These are phyloP conservation scores for Clonostachys rosea DNA, from an alignment of 2,329 filamentous ascomycete species.

Conservation along the genomic window DNA sequence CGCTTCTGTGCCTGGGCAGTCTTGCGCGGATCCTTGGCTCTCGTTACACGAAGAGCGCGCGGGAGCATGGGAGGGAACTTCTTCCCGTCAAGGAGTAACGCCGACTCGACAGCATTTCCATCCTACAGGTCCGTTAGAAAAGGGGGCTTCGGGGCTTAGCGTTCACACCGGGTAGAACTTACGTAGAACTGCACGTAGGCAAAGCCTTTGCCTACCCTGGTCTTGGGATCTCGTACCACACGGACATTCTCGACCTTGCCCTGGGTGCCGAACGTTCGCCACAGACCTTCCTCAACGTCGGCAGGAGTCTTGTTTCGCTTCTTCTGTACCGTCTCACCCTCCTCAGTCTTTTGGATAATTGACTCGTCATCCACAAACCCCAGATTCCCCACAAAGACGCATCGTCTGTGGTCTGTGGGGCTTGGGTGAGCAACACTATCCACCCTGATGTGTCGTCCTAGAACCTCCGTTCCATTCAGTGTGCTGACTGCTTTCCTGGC, in stretches of 20 bases:
- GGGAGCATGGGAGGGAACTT: constrained; percentile 94
- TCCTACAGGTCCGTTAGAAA: constrained; percentile 42
- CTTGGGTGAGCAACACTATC: constrained; percentile 88
- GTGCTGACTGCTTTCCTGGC: constrained; percentile 71
- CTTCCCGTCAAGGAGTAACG: constrained; percentile 82
- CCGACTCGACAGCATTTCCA: constrained; percentile 83
- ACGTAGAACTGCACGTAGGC: constrained; percentile 94
- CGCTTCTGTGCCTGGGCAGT: constrained; percentile 41
- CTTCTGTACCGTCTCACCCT: constrained; percentile 63
- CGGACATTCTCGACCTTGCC: constrained; percentile 91
- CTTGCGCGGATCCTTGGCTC: constrained; percentile 72
- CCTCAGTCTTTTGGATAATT: constrained; percentile 58
- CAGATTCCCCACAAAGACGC: constrained; percentile 93
- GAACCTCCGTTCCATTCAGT: constrained; percentile 79
- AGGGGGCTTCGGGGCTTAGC: not conserved
- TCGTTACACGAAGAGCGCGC: constrained; percentile 76
- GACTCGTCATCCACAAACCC: constrained; percentile 94
- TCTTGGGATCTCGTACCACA: constrained; percentile 83
- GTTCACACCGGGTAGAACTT: constrained; percentile 15
- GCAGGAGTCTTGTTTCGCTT: constrained; percentile 71
- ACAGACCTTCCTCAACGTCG: constrained; percentile 90
- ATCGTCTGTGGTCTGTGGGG: constrained; percentile 77
- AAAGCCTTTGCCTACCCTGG: constrained; percentile 92
- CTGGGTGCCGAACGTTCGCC: constrained; percentile 69
- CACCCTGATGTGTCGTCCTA: constrained; percentile 84